phyloP scores from a whole-genome alignment of 805 yeast genomes.

The Metschnikowia drakensbergensis region DNA sequence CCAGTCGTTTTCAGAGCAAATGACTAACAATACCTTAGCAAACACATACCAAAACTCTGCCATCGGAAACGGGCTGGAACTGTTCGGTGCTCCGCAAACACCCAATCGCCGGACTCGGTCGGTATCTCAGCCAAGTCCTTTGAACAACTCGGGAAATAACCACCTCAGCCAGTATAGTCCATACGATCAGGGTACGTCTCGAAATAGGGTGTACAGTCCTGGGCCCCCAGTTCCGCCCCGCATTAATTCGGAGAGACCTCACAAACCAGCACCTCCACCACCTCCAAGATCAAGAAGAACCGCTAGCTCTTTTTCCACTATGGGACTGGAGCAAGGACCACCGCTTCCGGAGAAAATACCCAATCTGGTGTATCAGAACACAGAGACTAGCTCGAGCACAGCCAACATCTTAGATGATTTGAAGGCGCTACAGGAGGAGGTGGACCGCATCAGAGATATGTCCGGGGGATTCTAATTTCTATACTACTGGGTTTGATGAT shows the following conservation, averaged over 20 bases:
- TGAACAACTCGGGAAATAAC: background rate
- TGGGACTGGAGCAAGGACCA: slow-evolving; percentile 4
- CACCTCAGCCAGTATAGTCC: background rate
- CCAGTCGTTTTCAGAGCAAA: slow-evolving; percentile 39
- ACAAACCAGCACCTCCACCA: slow-evolving; percentile 30
- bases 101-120: slow-evolving; percentile 38
- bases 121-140: slow-evolving; percentile 26
- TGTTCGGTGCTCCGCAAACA: slow-evolving; percentile 26
- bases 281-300: slow-evolving; percentile 41
- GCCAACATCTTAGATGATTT: slow-evolving; percentile 60
- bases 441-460: slow-evolving; percentile 50
- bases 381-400: slow-evolving; percentile 27
- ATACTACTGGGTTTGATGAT: background rate
- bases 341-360: slow-evolving; percentile 20
- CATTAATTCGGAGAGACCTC: background rate
- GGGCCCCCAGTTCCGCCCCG: slow-evolving; percentile 25
- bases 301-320: slow-evolving; percentile 16
- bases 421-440: slow-evolving; percentile 65
- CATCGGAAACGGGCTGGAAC: slow-evolving; percentile 7
- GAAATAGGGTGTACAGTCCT: background rate
- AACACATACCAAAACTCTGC: slow-evolving; percentile 36
- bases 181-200: background rate
- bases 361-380: slow-evolving; percentile 13
- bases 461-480: slow-evolving; percentile 39
- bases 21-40: slow-evolving; percentile 35